Conservation (phyloP, 768 basidiomycete genomes). For the Rhodosporidiobolus sp. region DNA sequence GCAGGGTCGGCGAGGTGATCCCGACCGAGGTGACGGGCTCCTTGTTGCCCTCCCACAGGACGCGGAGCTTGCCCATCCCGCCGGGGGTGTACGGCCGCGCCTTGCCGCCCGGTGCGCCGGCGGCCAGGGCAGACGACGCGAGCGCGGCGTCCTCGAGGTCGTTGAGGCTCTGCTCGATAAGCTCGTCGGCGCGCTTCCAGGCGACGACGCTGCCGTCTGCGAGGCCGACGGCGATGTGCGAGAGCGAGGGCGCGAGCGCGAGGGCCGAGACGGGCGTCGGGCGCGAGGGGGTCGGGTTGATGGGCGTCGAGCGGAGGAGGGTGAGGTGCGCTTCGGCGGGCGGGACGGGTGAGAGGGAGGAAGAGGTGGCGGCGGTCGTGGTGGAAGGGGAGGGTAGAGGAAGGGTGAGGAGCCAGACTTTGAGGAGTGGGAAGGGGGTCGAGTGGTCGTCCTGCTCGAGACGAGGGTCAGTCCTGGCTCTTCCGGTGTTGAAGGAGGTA, state of each 20-base stretch:
- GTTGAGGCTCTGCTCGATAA: constrained; percentile 62
- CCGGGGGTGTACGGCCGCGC: constrained; percentile 6
- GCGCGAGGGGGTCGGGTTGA: constrained; percentile 55
- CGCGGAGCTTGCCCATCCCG: constrained; percentile 76
- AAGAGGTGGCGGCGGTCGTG: constrained; percentile 61
- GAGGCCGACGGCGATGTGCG: constrained; percentile 87
- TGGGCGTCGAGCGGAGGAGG: constrained; percentile 54
- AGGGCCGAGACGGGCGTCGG: constrained; percentile 65
- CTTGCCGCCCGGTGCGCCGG: neutral
- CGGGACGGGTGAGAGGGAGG: constrained; percentile 60
- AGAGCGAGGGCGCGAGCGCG: constrained; percentile 70
- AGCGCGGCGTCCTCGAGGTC: constrained; percentile 20
- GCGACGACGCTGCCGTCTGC: constrained; percentile 90
- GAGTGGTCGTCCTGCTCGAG: constrained; percentile 66
- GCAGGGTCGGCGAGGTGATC: constrained; percentile 60
- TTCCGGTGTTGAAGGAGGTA: neutral
- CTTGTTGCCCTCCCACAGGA: constrained; percentile 70
- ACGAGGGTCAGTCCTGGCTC: neutral
- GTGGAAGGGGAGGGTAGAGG: constrained; percentile 51
- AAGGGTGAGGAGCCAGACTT: constrained; percentile 82
- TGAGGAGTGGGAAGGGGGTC: constrained; percentile 52
- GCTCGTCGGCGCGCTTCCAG: constrained; percentile 87
- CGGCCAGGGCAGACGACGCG: neutral
- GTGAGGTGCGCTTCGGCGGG: constrained; percentile 68
- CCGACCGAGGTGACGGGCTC: constrained; percentile 93